A percentile compares a stretch with the other conserved stretches of the same genome.
phyloP scores from a whole-genome alignment of 2,329 filamentous ascomycete genomes.

The Colletotrichum trifolii region DNA sequence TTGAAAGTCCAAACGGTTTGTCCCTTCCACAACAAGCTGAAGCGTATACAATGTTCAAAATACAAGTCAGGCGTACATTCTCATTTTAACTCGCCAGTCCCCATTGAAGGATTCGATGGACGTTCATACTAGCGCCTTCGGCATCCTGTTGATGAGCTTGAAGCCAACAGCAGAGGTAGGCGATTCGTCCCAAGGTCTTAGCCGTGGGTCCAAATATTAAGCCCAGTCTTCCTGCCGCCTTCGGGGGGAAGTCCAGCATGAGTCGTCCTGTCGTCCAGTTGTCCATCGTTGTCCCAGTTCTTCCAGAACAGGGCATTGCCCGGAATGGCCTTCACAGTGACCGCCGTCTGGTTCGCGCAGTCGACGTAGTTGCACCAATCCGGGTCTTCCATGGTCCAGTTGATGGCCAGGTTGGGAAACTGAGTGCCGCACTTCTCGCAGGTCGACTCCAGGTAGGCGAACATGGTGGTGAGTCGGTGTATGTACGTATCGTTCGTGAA shows the following conservation, averaged over 20 bases:
- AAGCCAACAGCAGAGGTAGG: too few species aligned
- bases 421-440: slow-evolving; percentile 17
- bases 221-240: slow-evolving; percentile 11
- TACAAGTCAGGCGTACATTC: too few species aligned
- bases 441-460: slow-evolving; percentile 5
- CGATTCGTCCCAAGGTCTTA: background rate
- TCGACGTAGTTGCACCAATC: slow-evolving; percentile 13
- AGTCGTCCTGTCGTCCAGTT: background rate
- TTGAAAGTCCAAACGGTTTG: too few species aligned
- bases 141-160: too few species aligned
- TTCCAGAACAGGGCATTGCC: slow-evolving; percentile 15
- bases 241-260: slow-evolving; percentile 13
- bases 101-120: too few species aligned
- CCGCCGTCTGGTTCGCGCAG: background rate
- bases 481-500: background rate
- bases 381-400: slow-evolving; percentile 14
- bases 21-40: too few species aligned
- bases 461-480: slow-evolving; percentile 18
- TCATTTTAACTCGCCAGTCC: too few species aligned
- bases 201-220: slow-evolving; percentile 16
- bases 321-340: slow-evolving; percentile 7
- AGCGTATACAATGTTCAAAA: too few species aligned
- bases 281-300: slow-evolving; percentile 9
- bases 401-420: slow-evolving; percentile 7
- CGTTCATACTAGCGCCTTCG: too few species aligned